phyloP scores from a whole-genome alignment of 2,329 filamentous ascomycete genomes.

The Aureobasidium sp. region DNA sequence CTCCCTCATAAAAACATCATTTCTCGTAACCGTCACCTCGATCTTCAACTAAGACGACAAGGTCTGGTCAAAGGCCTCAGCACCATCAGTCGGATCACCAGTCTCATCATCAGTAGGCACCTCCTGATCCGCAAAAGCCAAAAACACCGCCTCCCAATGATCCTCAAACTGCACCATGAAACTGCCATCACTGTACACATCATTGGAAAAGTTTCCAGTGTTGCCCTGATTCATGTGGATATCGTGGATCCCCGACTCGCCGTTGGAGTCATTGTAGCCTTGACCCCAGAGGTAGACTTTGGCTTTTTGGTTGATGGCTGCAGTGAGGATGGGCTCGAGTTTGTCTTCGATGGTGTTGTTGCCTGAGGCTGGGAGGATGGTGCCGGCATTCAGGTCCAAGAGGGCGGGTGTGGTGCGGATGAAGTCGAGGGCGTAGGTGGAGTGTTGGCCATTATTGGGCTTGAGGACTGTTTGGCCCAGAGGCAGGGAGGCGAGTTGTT shows the following conservation, averaged over 20 bases:
- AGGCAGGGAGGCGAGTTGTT: conserved; percentile 20
- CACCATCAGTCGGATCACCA: conserved; percentile 15
- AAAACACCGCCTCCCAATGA: conserved; percentile 35
- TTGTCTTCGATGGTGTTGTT: conserved; percentile 31
- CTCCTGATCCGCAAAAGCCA: conserved; percentile 35
- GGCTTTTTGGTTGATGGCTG: conserved; percentile 31
- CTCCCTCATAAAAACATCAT: too few relatives aligned
- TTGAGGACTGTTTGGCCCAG: conserved; percentile 25
- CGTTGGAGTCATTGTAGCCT: conserved; percentile 22
- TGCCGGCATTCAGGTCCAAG: conserved; percentile 18
- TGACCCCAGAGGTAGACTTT: conserved; percentile 34
- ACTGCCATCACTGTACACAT: conserved; percentile 32
- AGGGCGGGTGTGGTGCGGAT: conserved; percentile 19
- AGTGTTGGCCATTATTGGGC: conserved; percentile 14
- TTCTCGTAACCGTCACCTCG: not conserved
- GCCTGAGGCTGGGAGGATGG: conserved; percentile 18
- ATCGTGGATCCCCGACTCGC: conserved; percentile 33
- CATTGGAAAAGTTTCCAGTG: conserved; percentile 29
- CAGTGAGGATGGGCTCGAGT: conserved; percentile 30
- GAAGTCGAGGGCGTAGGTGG: conserved; percentile 21
- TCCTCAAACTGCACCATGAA: conserved; percentile 32
- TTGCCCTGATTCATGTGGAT: conserved; percentile 39
- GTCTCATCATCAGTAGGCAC: conserved; percentile 31
- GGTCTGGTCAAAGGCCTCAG: not conserved
- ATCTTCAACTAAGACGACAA: not conserved